Conservation (phyloP, 2,329 filamentous ascomycete species). For the Aspergillus sp. region DNA sequence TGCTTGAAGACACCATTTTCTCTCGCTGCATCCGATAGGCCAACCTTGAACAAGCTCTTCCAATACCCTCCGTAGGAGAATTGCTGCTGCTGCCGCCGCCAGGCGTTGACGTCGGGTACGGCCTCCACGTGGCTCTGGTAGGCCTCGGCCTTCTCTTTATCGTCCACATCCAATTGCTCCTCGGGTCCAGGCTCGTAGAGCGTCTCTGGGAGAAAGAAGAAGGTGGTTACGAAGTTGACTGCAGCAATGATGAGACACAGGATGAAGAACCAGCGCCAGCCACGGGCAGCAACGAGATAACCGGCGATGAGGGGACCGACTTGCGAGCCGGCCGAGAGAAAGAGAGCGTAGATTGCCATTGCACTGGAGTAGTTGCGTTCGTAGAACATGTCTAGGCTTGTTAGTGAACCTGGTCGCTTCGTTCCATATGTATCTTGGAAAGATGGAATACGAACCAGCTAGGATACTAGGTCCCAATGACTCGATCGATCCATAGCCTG, state of each 20-base stretch:
- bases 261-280: slow-evolving; percentile 44
- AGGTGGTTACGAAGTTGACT: slow-evolving; percentile 31
- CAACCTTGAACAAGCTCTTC: slow-evolving; percentile 30
- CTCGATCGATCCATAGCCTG: slow-evolving; percentile 32
- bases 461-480: slow-evolving; percentile 38
- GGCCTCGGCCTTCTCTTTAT: slow-evolving; percentile 18
- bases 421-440: neutral
- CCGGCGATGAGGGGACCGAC: slow-evolving; percentile 39
- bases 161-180: slow-evolving; percentile 22
- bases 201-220: slow-evolving; percentile 42
- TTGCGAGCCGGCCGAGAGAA: slow-evolving; percentile 37
- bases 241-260: slow-evolving; percentile 35
- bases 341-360: slow-evolving; percentile 38
- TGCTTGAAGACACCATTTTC: slow-evolving; percentile 21
- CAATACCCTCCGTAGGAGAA: slow-evolving; percentile 28
- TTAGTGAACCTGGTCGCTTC: slow-evolving; percentile 8
- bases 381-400: slow-evolving; percentile 27
- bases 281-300: slow-evolving; percentile 33
- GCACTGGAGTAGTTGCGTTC: slow-evolving; percentile 31
- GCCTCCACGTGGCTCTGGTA: slow-evolving; percentile 23
- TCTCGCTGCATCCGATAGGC: slow-evolving; percentile 23
- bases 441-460: slow-evolving; percentile 21
- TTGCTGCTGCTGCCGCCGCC: neutral
- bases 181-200: slow-evolving; percentile 32
- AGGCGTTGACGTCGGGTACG: neutral